A percentile compares a stretch with the other conserved stretches of the same genome.
phyloP scores from a whole-genome alignment of 495 filamentous ascomycete species.

The Neurospora sp. region DNA sequence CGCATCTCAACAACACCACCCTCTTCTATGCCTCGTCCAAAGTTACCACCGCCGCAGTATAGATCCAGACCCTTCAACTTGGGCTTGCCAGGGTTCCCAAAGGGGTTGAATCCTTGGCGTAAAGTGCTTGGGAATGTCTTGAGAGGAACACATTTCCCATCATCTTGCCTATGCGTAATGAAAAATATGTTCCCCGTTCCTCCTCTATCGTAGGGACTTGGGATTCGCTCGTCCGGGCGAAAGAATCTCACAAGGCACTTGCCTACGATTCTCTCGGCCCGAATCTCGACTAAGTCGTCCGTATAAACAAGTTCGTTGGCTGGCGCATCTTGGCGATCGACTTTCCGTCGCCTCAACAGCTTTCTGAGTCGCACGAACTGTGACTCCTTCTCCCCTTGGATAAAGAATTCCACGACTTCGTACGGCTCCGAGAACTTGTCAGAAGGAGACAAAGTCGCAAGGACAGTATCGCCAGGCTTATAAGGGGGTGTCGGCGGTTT shows the following conservation, averaged over 20 bases:
- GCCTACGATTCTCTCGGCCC: slow-evolving; percentile 32
- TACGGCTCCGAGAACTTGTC: slow-evolving; percentile 36
- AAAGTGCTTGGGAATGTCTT: slow-evolving; percentile 24
- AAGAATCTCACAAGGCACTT: slow-evolving; percentile 53
- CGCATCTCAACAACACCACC: slow-evolving; percentile 51
- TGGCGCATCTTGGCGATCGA: slow-evolving; percentile 28
- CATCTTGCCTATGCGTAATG: slow-evolving; percentile 32
- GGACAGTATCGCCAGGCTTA: slow-evolving; percentile 45
- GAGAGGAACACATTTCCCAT: slow-evolving; percentile 13
- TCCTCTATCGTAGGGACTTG: slow-evolving; percentile 50
- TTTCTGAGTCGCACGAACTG: slow-evolving; percentile 31
- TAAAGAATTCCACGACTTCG: slow-evolving; percentile 38
- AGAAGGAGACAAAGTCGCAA: slow-evolving; percentile 21
- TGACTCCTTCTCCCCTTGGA: slow-evolving; percentile 13
- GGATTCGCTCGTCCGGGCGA: slow-evolving; percentile 30
- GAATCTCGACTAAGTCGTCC: slow-evolving; percentile 29
- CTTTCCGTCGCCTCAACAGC: slow-evolving; percentile 33
- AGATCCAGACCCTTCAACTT: slow-evolving; percentile 51
- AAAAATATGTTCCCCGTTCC: slow-evolving; percentile 57
- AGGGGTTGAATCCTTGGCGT: slow-evolving; percentile 48
- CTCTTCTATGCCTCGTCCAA: slow-evolving; percentile 66
- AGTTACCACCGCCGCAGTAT: slow-evolving; percentile 65
- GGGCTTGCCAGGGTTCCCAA: background rate
- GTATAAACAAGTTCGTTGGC: slow-evolving; percentile 61
- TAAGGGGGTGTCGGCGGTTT: slow-evolving; percentile 13